These are phyloP conservation scores for Epichloe gansuensis DNA, from an alignment of 2,329 filamentous ascomycete genomes.

Conservation along the genomic window DNA sequence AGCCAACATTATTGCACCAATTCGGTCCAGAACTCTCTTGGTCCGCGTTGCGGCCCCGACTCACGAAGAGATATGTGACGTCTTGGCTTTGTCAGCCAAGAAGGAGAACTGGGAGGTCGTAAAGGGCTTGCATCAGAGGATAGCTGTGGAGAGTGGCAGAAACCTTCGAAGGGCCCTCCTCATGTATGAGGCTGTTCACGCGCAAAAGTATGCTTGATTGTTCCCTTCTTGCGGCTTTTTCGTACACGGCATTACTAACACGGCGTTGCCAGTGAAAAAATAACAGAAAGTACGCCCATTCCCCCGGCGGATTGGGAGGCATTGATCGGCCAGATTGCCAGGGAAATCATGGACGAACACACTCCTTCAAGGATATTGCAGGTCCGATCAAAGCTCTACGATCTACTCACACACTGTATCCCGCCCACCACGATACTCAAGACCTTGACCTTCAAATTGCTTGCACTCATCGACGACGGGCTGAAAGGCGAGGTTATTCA, in stretches of 20 bases:
- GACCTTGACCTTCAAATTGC: constrained; percentile 85
- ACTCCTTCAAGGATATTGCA: constrained; percentile 79
- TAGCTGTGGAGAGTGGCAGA: constrained; percentile 80
- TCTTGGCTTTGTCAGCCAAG: constrained; percentile 56
- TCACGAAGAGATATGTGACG: constrained; percentile 69
- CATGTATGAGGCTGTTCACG: constrained; percentile 96
- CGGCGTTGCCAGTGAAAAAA: constrained; percentile 57
- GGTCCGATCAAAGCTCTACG: constrained; percentile 89
- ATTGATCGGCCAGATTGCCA: constrained; percentile 76
- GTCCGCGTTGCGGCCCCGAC: constrained; percentile 85
- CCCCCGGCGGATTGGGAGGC: constrained; percentile 98
- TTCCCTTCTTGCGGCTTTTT: neutral
- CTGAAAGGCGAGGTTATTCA: constrained; percentile 86
- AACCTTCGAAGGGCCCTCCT: constrained; percentile 82
- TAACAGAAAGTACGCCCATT: constrained; percentile 76
- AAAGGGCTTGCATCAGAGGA: constrained; percentile 63
- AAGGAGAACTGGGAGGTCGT: constrained; percentile 75
- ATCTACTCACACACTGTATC: constrained; percentile 93
- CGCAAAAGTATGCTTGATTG: constrained; percentile 63
- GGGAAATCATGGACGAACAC: constrained; percentile 85
- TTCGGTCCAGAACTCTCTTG: constrained; percentile 79
- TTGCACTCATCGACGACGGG: constrained; percentile 74
- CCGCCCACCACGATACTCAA: constrained; percentile 89
- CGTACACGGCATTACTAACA: constrained; percentile 11
- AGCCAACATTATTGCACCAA: constrained; percentile 97